Percentiles rank a stretch among this genome's conserved stretches.
Conservation (phyloP, 345 rosid genomes). For the Syzygium aqueum region DNA sequence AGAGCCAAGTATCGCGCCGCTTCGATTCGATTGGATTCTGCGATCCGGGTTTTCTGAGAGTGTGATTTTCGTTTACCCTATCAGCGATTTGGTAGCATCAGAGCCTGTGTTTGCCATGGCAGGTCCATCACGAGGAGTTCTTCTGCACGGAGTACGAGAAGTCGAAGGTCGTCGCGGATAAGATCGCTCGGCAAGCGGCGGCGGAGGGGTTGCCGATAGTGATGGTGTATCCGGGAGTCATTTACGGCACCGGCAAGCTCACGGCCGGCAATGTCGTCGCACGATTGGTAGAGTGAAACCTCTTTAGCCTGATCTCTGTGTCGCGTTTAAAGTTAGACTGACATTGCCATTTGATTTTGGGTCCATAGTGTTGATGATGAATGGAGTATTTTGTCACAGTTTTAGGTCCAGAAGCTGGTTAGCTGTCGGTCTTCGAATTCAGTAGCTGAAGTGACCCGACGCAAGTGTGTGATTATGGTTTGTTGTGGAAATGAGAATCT, state of each 20-base stretch:
- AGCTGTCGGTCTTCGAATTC: not conserved
- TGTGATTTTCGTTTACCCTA: not conserved
- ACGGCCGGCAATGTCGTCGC: conserved; percentile 68
- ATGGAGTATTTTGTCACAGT: not conserved
- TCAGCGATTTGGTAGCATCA: not conserved
- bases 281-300: conserved; percentile 42
- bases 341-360: not conserved
- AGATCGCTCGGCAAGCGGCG: conserved; percentile 61
- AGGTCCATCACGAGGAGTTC: conserved; percentile 54
- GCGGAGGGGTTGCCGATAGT: conserved; percentile 65
- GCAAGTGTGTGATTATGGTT: not conserved
- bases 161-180: conserved; percentile 70
- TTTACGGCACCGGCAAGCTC: conserved; percentile 85
- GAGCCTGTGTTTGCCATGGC: not conserved
- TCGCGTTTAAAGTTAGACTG: not conserved
- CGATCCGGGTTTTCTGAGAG: not conserved
- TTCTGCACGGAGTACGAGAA: conserved; percentile 86
- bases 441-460: not conserved
- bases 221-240: conserved; percentile 72
- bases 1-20: conserved; percentile 39
- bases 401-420: not conserved
- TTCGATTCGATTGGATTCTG: not conserved
- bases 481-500: not conserved
- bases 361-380: not conserved
- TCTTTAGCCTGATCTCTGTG: not conserved